phyloP scores from a whole-genome alignment of 805 yeast genomes.

The Candida takata region DNA sequence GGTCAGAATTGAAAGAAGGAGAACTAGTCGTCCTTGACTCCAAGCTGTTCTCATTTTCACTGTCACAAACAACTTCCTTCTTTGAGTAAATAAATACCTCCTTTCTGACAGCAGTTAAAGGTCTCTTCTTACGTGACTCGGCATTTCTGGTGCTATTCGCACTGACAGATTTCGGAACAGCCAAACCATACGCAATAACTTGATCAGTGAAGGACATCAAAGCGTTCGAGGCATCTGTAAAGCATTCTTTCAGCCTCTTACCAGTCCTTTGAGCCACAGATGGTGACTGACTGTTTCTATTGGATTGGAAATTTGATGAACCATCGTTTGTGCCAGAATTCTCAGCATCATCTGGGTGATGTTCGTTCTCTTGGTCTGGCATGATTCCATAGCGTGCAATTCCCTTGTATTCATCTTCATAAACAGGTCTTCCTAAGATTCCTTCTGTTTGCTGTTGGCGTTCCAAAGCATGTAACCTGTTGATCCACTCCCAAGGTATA shows the following conservation, averaged over 20 bases:
- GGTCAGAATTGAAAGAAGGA: no score
- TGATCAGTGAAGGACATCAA: slow-evolving; percentile 43
- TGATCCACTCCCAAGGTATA: slow-evolving; percentile 83
- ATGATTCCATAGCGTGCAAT: slow-evolving; percentile 18
- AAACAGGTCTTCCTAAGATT: slow-evolving; percentile 65
- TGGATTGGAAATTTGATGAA: not conserved
- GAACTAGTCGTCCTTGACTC: not conserved
- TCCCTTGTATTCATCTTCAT: slow-evolving; percentile 50
- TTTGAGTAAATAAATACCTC: slow-evolving; percentile 38
- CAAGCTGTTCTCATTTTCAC: slow-evolving; percentile 19
- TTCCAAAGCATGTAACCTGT: slow-evolving; percentile 51
- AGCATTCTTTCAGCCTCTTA: slow-evolving; percentile 16
- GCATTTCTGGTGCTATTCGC: slow-evolving; percentile 19
- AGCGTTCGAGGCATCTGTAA: slow-evolving; percentile 29
- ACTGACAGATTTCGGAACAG: slow-evolving; percentile 44
- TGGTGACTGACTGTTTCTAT: not conserved
- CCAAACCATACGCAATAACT: slow-evolving; percentile 50
- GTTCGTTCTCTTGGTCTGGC: slow-evolving; percentile 13
- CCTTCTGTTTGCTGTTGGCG: slow-evolving; percentile 60
- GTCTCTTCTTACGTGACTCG: slow-evolving; percentile 17
- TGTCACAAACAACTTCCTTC: slow-evolving; percentile 34
- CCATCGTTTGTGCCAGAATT: not conserved
- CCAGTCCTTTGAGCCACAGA: slow-evolving; percentile 2
- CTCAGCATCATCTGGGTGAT: slow-evolving; percentile 1
- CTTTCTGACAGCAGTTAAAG: slow-evolving; percentile 21